Percentiles rank a stretch among this genome's conserved stretches.
Conservation (phyloP, 2,329 filamentous ascomycete genomes). For the Colletotrichum filicis region DNA sequence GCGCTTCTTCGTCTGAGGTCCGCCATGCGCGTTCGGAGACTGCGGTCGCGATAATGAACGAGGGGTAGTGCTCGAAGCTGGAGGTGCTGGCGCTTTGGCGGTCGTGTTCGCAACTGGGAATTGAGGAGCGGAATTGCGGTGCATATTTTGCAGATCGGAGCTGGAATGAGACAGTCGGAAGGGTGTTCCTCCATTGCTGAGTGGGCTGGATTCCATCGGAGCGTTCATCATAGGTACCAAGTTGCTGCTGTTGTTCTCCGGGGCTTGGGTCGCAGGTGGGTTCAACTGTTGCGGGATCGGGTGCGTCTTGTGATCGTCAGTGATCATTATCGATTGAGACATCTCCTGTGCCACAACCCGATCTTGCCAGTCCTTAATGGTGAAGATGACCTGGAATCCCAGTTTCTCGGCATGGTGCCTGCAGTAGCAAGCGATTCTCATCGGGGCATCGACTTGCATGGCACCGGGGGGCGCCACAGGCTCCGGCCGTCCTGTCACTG, state of each 20-base stretch:
- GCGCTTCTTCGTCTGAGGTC: conserved; percentile 80
- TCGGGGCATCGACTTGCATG: conserved; percentile 85
- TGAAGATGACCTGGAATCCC: conserved; percentile 94
- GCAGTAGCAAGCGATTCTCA: conserved; percentile 98
- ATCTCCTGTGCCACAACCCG: conserved; percentile 85
- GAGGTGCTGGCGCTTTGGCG: conserved; percentile 37
- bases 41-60: conserved; percentile 73
- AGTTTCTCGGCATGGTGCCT: conserved; percentile 93
- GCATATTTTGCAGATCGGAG: conserved; percentile 71
- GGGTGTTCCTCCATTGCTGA: conserved; percentile 50
- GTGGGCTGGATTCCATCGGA: conserved; percentile 43
- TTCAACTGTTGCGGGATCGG: conserved; percentile 49
- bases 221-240: conserved; percentile 30
- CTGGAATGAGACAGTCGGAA: conserved; percentile 70
- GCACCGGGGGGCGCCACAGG: conserved; percentile 63
- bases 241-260: conserved; percentile 28
- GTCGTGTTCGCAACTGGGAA: conserved; percentile 45
- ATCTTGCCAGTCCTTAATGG: conserved; percentile 83
- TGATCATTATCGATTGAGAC: conserved; percentile 93
- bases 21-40: conserved; percentile 74
- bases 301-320: conserved; percentile 96
- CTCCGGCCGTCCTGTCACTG: conserved; percentile 54
- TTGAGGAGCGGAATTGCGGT: conserved; percentile 56
- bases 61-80: conserved; percentile 9
- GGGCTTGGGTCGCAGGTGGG: conserved; percentile 28